Percentiles rank a stretch among this genome's conserved stretches.
These are phyloP conservation scores for Cordyceps cateniannulata DNA, from an alignment of 2,329 filamentous ascomycete genomes.

Conservation along the genomic window DNA sequence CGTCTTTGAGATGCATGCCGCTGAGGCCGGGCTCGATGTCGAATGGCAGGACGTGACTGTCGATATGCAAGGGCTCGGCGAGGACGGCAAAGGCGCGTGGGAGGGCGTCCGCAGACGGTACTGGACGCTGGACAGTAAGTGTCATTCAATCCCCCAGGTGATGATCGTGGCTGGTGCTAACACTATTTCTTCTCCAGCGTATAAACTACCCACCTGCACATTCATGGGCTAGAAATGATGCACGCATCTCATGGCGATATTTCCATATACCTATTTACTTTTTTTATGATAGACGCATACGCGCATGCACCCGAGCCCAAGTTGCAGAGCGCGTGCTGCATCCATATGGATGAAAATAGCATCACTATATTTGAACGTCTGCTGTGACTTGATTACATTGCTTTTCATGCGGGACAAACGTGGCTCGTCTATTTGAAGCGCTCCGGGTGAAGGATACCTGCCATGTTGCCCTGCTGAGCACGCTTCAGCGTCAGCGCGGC, in stretches of 20 bases:
- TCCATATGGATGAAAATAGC: neutral
- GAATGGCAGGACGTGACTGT: slow-evolving; percentile 78
- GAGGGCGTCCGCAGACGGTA: slow-evolving; percentile 81
- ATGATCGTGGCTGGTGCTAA: slow-evolving; percentile 17
- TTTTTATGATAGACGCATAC: neutral
- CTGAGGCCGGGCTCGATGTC: slow-evolving; percentile 82
- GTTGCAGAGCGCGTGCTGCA: neutral
- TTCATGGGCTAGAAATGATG: slow-evolving; percentile 54
- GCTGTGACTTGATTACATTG: neutral
- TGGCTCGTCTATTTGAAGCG: slow-evolving; percentile 39
- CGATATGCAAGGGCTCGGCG: slow-evolving; percentile 56
- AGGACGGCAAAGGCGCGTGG: slow-evolving; percentile 71
- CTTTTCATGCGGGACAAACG: neutral
- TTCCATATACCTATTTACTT: slow-evolving; percentile 1
- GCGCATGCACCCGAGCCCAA: neutral
- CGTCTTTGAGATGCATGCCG: slow-evolving; percentile 84
- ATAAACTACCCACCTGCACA: slow-evolving; percentile 66
- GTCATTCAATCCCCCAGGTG: too few relatives aligned
- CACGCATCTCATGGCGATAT: neutral
- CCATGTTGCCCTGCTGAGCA: slow-evolving; percentile 55
- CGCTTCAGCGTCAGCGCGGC: slow-evolving; percentile 65
- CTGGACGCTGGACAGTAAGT: slow-evolving; percentile 73
- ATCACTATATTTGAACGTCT: neutral
- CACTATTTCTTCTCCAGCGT: slow-evolving; percentile 38
- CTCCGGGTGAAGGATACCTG: slow-evolving; percentile 59